Base-by-base conservation (phyloP, 495 filamentous ascomycete species). In the Lentithecium fluviatile region DNA sequence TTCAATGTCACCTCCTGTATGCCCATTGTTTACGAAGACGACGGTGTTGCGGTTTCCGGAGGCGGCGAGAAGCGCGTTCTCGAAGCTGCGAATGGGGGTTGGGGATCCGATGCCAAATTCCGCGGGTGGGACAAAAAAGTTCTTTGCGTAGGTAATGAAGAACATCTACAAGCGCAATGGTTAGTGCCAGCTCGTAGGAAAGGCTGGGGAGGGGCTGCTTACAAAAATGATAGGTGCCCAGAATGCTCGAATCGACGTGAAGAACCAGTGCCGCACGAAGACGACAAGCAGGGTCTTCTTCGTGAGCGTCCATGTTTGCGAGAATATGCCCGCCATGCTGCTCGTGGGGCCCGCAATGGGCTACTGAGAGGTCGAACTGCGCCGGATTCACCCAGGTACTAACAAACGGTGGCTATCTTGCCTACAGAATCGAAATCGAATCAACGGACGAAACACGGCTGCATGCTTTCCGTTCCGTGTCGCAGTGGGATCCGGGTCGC, bases 11-110 rank as follows among this genome's bases (percentile, higher is more conserved):
- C 88, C 88, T 6, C 84, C 86, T 7, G 71, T 73, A 38, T 86
- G 77, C 23, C 88, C 88, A 74, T 82, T 88, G 69, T 93, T 83
- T 42, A 94, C 84, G 61, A 96, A 89, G n/a, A 83, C 86, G n/a
- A 96, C 74, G 17, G 76, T 89, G 43, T 86, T 70, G 6, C 82
- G 67, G 15, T 79, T 52, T 4, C 73, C 76, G 10, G 56, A 52
- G 4, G 83, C 76, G 10, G 70, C 69, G n/a, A 67, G 66, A 20
- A 95, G 71, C 1, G 81, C 88, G 53, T 85, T 71, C 15, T 74
- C 62, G 7, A 95, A 76, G 23, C 82, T 80, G 47, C 82, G 80
- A 42, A 95, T 67, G 1, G 83, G 77, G 11, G 71, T 76, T 0
- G 81, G 64, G 1, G 72, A 60, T 2, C 81, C 85, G 60, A 95